These are phyloP conservation scores for Neostapfia colusana DNA, from an alignment of 176 grass and related monocot species.

Conservation along the genomic window DNA sequence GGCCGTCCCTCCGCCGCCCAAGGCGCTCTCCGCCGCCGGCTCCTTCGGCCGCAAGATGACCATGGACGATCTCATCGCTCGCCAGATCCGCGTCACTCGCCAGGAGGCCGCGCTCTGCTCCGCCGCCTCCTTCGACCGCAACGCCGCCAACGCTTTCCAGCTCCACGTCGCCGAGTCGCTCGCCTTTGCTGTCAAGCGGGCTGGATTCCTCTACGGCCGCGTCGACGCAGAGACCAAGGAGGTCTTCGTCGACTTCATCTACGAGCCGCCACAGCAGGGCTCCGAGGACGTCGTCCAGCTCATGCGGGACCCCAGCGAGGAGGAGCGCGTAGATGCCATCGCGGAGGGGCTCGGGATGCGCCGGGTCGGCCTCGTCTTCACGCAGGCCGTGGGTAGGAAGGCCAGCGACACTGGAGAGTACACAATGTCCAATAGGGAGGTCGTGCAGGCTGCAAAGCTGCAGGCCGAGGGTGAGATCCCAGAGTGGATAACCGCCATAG, in stretches of 20 bases:
- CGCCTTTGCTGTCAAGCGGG: conserved; percentile 83
- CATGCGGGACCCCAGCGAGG: conserved; percentile 60
- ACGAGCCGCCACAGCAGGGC: conserved; percentile 81
- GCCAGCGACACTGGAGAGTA: conserved; percentile 72
- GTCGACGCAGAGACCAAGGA: conserved; percentile 46
- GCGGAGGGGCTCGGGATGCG: conserved; percentile 77
- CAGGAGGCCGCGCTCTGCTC: conserved; percentile 77
- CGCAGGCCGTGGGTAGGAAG: conserved; percentile 88
- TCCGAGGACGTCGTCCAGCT: conserved; percentile 63
- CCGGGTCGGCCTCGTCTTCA: conserved; percentile 76
- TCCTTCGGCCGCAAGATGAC: conserved; percentile 94
- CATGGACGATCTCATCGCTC: conserved; percentile 91
- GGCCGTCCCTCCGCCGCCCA: conserved; percentile 46
- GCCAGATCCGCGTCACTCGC: conserved; percentile 91
- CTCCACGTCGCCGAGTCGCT: conserved; percentile 74
- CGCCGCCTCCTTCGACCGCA: conserved; percentile 79
- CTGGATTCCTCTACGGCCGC: conserved; percentile 77
- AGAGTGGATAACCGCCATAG: conserved; percentile 86
- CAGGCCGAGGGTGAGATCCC: conserved; percentile 64
- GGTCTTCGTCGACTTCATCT: conserved; percentile 86
- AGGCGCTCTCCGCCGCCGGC: conserved; percentile 51
- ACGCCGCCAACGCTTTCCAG: conserved; percentile 84
- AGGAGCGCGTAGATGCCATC: conserved; percentile 74
- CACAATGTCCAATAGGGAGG: conserved; percentile 82
- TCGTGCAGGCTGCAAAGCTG: conserved; percentile 70